phyloP scores from a whole-genome alignment of 768 basidiomycete genomes.

The Lentinula sp. region DNA sequence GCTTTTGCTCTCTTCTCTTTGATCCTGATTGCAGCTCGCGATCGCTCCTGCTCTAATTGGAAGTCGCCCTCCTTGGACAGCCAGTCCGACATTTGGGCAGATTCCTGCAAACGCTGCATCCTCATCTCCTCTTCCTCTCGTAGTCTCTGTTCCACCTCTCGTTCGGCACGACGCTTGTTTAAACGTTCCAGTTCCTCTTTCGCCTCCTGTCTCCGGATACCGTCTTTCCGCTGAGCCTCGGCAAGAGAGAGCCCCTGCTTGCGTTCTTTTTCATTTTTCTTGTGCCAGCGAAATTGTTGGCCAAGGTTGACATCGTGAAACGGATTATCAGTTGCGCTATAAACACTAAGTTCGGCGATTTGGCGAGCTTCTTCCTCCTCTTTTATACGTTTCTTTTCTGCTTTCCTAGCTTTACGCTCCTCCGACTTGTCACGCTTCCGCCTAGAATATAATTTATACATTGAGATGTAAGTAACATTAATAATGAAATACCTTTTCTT shows the following conservation, averaged over 20 bases:
- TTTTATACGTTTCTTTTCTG: slow-evolving; percentile 76
- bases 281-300: slow-evolving; percentile 98
- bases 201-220: slow-evolving; percentile 78
- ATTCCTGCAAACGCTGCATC: slow-evolving; percentile 87
- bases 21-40: slow-evolving; percentile 88
- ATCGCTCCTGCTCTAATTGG: slow-evolving; percentile 89
- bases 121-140: slow-evolving; percentile 91
- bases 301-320: slow-evolving; percentile 97
- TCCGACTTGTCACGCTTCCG: slow-evolving; percentile 85
- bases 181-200: slow-evolving; percentile 93
- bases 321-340: slow-evolving; percentile 95
- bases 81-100: slow-evolving; percentile 98
- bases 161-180: slow-evolving; percentile 84
- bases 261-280: slow-evolving; percentile 94
- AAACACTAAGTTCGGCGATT: slow-evolving; percentile 92
- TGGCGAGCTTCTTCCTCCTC: slow-evolving; percentile 90
- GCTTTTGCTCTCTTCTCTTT: slow-evolving; percentile 97
- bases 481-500: slow-evolving; percentile 34
- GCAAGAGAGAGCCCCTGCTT: slow-evolving; percentile 77
- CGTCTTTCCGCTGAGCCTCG: slow-evolving; percentile 78
- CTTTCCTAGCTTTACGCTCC: slow-evolving; percentile 78
- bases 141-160: slow-evolving; percentile 83
- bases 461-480: background rate
- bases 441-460: slow-evolving; percentile 27
- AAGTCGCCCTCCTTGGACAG: slow-evolving; percentile 95